Base-by-base conservation (phyloP, 2,329 filamentous ascomycete species). In the Epicoccum nigrum region DNA sequence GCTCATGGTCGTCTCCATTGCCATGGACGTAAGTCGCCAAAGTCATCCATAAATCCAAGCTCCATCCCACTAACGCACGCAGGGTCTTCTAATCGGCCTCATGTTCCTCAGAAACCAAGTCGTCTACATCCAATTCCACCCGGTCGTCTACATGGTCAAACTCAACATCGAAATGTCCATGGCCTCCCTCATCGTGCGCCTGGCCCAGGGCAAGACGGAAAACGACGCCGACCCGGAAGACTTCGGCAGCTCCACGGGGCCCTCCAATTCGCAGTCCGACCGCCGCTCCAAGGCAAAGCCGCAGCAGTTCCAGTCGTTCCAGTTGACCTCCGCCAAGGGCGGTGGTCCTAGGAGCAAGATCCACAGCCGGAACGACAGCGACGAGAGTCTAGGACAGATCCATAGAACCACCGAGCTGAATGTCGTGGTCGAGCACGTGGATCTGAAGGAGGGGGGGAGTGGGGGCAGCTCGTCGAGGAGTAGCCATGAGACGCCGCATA, bases 111-210 rank as follows among this genome's bases (percentile, higher is more conserved):
- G 56, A 13, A 71, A 73, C 54, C 61, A 61, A 45, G 63, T 73
- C 42, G 70, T 74, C 32, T 74, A 72, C 58, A 68, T 75, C 42
- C 73, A 75, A 54, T 75, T 76, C 61, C 73, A 76, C 45, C 74
- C 74, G 0, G 67, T 77, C 8, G 70, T 69, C 6, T 77, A 77
- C 60, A 74, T 76, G 39, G 72, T 77, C 38, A 76, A 71, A 28
- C 71, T 77, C 45, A 76, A 77, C 57, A 77, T 77, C 47, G 75
- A 77, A 60, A 74, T 77, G 72, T 69, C 68, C 51, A 77, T 77
- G 74, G 74, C 75, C 6, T 70, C 71, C 1, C 67, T 77, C 5
- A 74, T 77, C 47, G 69, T 70, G 7, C 69, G 68, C 33, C 64
- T 74, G 33, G 72, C 72, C 2, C 56, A 62, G 35, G 66, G 69